Percentiles rank a stretch among this genome's conserved stretches.
These are phyloP conservation scores for Colletotrichum sp. DNA, from an alignment of 2,329 filamentous ascomycete species.

Conservation along the genomic window DNA sequence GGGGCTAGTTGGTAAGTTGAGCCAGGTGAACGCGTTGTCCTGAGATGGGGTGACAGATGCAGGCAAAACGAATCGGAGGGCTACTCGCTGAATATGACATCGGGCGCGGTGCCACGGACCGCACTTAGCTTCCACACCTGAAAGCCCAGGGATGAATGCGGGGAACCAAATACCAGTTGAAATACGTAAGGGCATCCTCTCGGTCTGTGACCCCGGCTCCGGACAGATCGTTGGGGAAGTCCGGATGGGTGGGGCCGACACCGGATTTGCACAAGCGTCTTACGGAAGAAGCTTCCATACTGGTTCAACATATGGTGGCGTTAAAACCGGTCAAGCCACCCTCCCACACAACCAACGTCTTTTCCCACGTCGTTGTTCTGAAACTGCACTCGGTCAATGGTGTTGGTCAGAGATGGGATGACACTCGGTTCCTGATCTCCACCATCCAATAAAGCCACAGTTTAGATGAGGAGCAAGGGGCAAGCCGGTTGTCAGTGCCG, in stretches of 20 bases:
- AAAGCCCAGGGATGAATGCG: background rate
- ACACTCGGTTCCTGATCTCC: background rate
- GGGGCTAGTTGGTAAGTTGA: background rate
- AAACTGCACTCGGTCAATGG: background rate
- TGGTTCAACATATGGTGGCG: background rate
- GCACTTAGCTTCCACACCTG: background rate
- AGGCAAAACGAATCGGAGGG: background rate
- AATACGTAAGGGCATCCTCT: background rate
- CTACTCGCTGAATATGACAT: background rate
- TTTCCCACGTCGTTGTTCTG: background rate
- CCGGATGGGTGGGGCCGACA: background rate
- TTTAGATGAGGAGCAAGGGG: background rate
- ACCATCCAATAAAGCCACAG: background rate
- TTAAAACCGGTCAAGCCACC: background rate
- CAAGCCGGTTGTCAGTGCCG: background rate
- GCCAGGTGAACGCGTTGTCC: background rate
- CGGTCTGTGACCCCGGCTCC: background rate
- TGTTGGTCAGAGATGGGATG: background rate
- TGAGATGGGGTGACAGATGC: background rate
- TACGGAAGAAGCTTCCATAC: background rate
- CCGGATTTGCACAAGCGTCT: background rate
- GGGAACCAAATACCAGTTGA: background rate
- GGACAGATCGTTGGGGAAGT: background rate
- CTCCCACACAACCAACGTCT: background rate
- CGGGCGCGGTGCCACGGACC: background rate